Evolutionary conservation across 1,284 basidiomycete species (phyloP), one percentile per base, ranked within the genome.

Genomic region (Athelia sp.): DNA sequence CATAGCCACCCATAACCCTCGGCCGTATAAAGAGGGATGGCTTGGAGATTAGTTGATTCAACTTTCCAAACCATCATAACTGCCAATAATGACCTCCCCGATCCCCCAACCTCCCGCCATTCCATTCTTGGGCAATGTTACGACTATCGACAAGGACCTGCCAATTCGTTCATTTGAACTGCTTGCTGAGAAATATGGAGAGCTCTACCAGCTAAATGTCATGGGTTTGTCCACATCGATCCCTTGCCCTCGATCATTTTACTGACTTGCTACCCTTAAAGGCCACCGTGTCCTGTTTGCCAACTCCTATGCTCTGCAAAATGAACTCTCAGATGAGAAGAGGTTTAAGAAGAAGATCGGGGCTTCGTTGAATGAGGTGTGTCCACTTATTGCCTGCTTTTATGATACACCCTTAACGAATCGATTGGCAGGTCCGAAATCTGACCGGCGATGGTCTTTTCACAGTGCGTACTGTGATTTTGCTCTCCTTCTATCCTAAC

Each of bases 361-460:
- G 4, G 64, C 64, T 4, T 57, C 66, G 1, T 58, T 79, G 1
- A 31, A 53, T 11, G 55, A 77, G 51, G n/a, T n/a, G n/a, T n/a
- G n/a, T n/a, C n/a, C n/a, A n/a, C n/a, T n/a, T n/a, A n/a, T n/a
- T n/a, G n/a, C n/a, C n/a, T n/a, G n/a, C n/a, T n/a, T n/a, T n/a
- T n/a, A n/a, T n/a, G n/a, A n/a, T n/a, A n/a, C n/a, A n/a, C n/a
- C n/a, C n/a, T n/a, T n/a, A n/a, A n/a, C n/a, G n/a, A n/a, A n/a
- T n/a, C n/a, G n/a, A n/a, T n/a, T n/a, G n/a, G n/a, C n/a, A n/a
- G n/a, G 67, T 75, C 10, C 65, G 76, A 29, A 66, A 68, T 47
- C 63, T 75, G 3, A 66, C 67, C 1, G 70, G 71, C 18, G 77
- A 79, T 57, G 78, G 68, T 0, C 58, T 75, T 4, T 75, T 75